Conservation (phyloP, 1,284 basidiomycete species). For the Ustilago crameri region DNA sequence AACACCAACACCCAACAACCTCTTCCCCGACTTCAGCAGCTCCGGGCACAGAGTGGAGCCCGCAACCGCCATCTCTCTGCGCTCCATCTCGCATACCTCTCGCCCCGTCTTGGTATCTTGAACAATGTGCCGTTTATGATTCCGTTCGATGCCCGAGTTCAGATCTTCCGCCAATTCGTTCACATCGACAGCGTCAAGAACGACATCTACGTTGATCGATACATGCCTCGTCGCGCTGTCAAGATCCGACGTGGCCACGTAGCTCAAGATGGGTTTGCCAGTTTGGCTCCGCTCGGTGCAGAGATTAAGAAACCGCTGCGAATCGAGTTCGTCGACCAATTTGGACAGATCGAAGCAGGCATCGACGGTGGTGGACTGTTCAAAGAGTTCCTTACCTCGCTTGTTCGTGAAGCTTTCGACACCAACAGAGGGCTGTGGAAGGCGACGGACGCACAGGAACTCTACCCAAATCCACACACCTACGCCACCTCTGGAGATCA, state of each 20-base stretch:
- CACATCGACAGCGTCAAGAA: constrained; percentile 47
- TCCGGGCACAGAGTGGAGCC: constrained; percentile 23
- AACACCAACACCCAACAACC: constrained; percentile 10
- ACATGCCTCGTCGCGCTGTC: constrained; percentile 68
- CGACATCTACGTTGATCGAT: constrained; percentile 24
- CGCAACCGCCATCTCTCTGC: constrained; percentile 65
- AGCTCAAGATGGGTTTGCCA: constrained; percentile 84
- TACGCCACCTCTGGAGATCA: constrained; percentile 61
- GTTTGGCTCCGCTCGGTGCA: constrained; percentile 75
- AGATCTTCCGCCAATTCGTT: constrained; percentile 76
- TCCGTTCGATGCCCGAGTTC: constrained; percentile 88
- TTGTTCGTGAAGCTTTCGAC: constrained; percentile 88
- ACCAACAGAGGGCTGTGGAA: constrained; percentile 93
- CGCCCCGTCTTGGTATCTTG: constrained; percentile 87
- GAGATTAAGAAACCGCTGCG: constrained; percentile 82
- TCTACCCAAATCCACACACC: constrained; percentile 88
- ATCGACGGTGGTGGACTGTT: constrained; percentile 97
- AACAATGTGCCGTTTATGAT: constrained; percentile 97
- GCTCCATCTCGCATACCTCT: constrained; percentile 78
- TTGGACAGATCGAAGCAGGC: constrained; percentile 84
- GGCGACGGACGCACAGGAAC: constrained; percentile 85
- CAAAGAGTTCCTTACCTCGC: constrained; percentile 91
- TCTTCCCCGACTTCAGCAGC: constrained; percentile 24
- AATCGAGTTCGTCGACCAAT: constrained; percentile 91
- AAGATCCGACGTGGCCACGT: constrained; percentile 80